Conservation (phyloP, 371 early-diverging fungal species). For the Actinomucor elegans region DNA sequence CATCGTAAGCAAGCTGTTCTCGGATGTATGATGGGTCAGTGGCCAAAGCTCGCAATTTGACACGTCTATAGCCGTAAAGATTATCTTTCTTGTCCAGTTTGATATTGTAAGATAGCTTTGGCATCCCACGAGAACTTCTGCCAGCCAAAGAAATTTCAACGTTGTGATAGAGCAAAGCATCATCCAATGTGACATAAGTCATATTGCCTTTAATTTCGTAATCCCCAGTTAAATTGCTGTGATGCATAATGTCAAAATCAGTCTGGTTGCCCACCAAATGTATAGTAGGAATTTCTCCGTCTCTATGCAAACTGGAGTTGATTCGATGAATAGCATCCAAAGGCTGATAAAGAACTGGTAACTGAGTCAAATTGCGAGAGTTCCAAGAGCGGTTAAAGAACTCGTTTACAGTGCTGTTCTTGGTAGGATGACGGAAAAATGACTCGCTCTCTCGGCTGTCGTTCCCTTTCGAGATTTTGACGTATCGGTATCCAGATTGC, state of each 20-base stretch:
- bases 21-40: slow-evolving; percentile 51
- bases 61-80: slow-evolving; percentile 25
- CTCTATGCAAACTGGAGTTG: slow-evolving; percentile 9
- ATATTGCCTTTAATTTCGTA: slow-evolving; percentile 18
- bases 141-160: slow-evolving; percentile 23
- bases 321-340: slow-evolving; percentile 20
- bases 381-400: slow-evolving; percentile 27
- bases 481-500: slow-evolving; percentile 12
- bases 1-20: slow-evolving; percentile 50
- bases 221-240: slow-evolving; percentile 17
- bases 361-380: background rate
- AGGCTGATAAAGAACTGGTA: slow-evolving; percentile 7
- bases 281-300: slow-evolving; percentile 26
- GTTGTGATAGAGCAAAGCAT: slow-evolving; percentile 2
- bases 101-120: slow-evolving; percentile 29
- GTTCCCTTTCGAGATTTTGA: background rate
- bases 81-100: slow-evolving; percentile 18
- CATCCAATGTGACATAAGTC: slow-evolving; percentile 27
- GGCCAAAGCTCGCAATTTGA: slow-evolving; percentile 31
- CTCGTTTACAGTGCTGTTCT: slow-evolving; percentile 8
- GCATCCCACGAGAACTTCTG: slow-evolving; percentile 18
- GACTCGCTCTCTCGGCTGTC: slow-evolving; percentile 9
- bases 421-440: slow-evolving; percentile 8
- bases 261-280: slow-evolving; percentile 18
- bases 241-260: slow-evolving; percentile 23